These are phyloP conservation scores for Chlamydomonas asymmetrica DNA, from an alignment of 139 green algal genomes.

Conservation along the genomic window DNA sequence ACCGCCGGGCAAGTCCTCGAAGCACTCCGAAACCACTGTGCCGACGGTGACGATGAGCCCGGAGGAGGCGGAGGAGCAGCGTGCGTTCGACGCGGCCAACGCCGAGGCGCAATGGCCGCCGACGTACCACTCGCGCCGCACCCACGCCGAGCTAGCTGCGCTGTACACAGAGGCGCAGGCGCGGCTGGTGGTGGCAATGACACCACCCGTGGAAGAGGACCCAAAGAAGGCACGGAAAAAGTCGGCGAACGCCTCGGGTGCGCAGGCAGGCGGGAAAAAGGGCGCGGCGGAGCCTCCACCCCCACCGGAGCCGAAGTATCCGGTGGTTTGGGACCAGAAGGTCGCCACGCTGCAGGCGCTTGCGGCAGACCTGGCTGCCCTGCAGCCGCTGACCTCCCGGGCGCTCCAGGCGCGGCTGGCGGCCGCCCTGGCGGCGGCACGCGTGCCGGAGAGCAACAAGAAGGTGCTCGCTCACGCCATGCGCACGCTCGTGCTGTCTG, in stretches of 20 bases:
- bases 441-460: constrained; percentile 10
- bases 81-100: constrained; percentile 14
- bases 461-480: constrained; percentile 10
- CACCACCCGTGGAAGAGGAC: constrained; percentile 11
- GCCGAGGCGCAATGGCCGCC: constrained; percentile 18
- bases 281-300: constrained; percentile 4
- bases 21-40: too few relatives aligned
- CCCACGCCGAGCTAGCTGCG: constrained; percentile 14
- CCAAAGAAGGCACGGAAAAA: constrained; percentile 19
- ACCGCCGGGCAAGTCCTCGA: too few relatives aligned
- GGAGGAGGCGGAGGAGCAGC: constrained; percentile 2
- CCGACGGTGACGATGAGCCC: too few relatives aligned
- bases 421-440: constrained; percentile 11
- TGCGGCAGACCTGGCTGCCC: constrained; percentile 11
- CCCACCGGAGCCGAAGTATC: constrained; percentile 19
- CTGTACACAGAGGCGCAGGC: constrained; percentile 1
- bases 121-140: constrained; percentile 7
- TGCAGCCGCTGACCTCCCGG: background rate
- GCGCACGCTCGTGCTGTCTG: background rate
- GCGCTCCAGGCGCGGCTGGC: constrained; percentile 3
- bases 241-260: background rate
- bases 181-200: background rate
- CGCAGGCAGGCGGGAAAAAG: constrained; percentile 11
- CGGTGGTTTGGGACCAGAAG: background rate
- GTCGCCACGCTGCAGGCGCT: constrained; percentile 6